Evolutionary conservation across 2,329 filamentous ascomycete genomes (phyloP), one percentile per base, ranked within the genome.

Genomic region (Colletotrichum sp.): DNA sequence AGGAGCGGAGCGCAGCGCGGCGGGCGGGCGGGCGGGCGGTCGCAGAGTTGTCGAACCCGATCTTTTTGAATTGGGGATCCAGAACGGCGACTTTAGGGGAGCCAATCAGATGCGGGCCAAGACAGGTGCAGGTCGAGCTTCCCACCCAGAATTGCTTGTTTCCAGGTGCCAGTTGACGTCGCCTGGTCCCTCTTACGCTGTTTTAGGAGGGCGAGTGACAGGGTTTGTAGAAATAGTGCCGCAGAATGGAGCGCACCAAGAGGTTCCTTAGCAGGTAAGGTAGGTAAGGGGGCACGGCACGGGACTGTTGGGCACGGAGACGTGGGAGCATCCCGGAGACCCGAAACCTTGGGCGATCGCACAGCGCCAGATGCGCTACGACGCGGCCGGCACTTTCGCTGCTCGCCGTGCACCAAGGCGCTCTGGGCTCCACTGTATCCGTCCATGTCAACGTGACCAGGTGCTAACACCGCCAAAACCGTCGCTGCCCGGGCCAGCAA

Each of bases 121-220:
- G 65, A 66, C 64, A 76, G 21, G 60, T 67, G 55, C 48, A 76
- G 64, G 60, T 73, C 28, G 63, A 52, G 26, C 69, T 38, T 67
- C 63, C 69, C 55, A 36, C 61, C 57, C 64, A 63, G 43, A 74
- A 69, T 76, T 74, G 71, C 71, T 76, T 74, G 74, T 76, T 76
- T 72, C 52, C 60, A n/a, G 48, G 55, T 72, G 68, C 43, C 38
- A 30, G 61, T 52, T 73, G 70, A 73, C 70, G 71, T 76, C 64
- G 74, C 64, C 65, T 60, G 52, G 63, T 55, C 30, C 13, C 43
- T 52, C 43, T 52, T 2, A 52, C 43, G 26, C 58, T 61, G 30
- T 61, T 34, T 16, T 30, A 28, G 61, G 61, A 64, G 61, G 61
- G 21, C 34, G 24, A 34, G 6, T 21, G 71, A 74, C 71, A 71